Base-by-base conservation (phyloP, 139 green algal genomes). In the Picochlorum sp. region DNA sequence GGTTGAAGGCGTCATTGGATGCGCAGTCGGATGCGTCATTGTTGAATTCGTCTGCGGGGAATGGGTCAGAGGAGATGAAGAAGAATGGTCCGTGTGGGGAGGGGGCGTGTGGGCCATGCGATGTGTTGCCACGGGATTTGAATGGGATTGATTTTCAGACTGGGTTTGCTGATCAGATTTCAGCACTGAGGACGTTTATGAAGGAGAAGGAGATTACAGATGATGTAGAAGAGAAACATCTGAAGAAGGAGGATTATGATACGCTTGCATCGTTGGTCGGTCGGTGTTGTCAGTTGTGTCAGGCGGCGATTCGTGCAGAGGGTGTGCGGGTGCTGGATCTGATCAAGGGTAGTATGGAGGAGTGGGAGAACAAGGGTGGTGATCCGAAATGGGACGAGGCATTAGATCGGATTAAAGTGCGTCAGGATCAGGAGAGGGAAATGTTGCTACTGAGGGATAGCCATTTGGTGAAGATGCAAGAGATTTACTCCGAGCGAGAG, bases 401-500 rank as follows among this genome's bases (percentile, higher is more conserved):
- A 34, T 66, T 76, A 65, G 50, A 52, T 6, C 52, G 44, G 4
- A 77, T 78, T 70, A 37, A 66, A 13, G 57, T 78, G 31, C 51
- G 21, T n/a, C 54, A n/a, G 4, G 18, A 60, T 26, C 72, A 78
- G 60, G 56, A 71, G 54, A 24, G 77, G 54, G 21, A 67, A 24
- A 41, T 77, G 52, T 57, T 78, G 41, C 69, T 77, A 34, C 66
- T 63, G 37, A 61, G 72, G 15, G 38, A 63, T 24, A 49, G n/a
- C 28, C 72, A 78, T 62, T 60, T 78, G 28, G 58, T 71, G 37
- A 68, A 69, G 60, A 71, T 78, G 72, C 59, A 44, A 9, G 20
- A 21, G 41, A 78, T 80, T 44, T 77, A 80, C 60, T 66, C 50
- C 34, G 67, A 78, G 60, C 28, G 72, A 47, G 68, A 78, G 54